These are phyloP conservation scores for Pinus taeda DNA, from an alignment of 75 land plant species.

Conservation along the genomic window DNA sequence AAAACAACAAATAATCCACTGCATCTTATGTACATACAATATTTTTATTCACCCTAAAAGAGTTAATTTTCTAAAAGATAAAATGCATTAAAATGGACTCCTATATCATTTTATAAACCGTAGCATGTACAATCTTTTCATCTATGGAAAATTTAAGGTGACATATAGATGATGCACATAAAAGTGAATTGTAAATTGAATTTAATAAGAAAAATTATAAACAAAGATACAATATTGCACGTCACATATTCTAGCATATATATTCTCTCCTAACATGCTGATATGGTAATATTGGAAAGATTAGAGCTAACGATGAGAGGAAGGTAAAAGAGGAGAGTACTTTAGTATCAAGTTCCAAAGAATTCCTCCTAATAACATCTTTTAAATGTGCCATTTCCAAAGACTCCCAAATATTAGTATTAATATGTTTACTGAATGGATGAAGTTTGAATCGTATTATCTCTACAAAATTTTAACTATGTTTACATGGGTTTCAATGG, in stretches of 20 bases:
- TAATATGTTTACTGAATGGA: constrained; percentile 94
- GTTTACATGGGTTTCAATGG: no score
- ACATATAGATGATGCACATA: neutral
- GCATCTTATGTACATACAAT: neutral
- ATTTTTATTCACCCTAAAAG: neutral
- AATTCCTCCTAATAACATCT: constrained; percentile 81
- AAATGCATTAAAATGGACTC: neutral
- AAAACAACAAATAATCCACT: neutral
- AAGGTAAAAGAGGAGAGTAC: constrained; percentile 24
- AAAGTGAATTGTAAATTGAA: neutral
- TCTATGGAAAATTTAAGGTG: neutral
- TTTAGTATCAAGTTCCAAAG: constrained; percentile 90
- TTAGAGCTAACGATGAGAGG: neutral
- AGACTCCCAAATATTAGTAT: constrained; percentile 94
- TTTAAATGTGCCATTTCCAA: constrained; percentile 94
- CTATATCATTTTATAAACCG: neutral
- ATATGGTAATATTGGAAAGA: neutral
- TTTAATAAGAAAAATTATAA: neutral
- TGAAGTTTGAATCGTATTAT: constrained; percentile 92
- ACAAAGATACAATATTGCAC: neutral
- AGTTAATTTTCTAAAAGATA: neutral
- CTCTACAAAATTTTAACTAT: constrained; percentile 34
- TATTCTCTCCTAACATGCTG: neutral
- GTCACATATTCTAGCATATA: neutral
- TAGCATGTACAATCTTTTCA: neutral